These are phyloP conservation scores for Hibiscus trionum DNA, from an alignment of 345 rosid species.

Conservation along the genomic window DNA sequence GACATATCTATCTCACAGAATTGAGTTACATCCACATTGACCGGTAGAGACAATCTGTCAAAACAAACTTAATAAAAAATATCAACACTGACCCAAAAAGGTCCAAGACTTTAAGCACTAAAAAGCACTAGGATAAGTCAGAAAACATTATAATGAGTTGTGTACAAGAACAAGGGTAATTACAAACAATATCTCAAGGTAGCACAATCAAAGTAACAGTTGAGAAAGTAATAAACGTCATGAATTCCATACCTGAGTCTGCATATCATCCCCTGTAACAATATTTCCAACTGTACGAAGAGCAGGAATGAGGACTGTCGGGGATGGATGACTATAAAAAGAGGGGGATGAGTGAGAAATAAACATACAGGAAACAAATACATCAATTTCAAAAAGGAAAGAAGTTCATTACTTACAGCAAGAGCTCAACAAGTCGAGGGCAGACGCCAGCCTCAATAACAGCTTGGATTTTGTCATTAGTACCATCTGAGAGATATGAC, in stretches of 20 bases:
- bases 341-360: background rate
- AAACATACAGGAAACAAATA: background rate
- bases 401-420: conserved; percentile 36
- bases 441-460: conserved; percentile 66
- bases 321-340: conserved; percentile 44
- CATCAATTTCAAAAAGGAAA: background rate
- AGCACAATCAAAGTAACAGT: too few species aligned
- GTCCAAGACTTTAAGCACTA: too few species aligned
- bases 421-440: conserved; percentile 58
- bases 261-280: conserved; percentile 74
- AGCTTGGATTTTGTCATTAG: conserved; percentile 69
- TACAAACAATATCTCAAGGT: too few species aligned
- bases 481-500: conserved; percentile 74
- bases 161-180: background rate
- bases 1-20: background rate
- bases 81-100: background rate
- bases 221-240: background rate
- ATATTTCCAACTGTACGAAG: conserved; percentile 77
- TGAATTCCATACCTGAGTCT: conserved; percentile 43
- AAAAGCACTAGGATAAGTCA: too few species aligned
- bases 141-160: background rate
- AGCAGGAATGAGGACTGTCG: conserved; percentile 63
- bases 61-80: background rate
- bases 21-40: background rate
- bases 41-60: background rate